Conservation (phyloP, 179 eudicot species). For the Silene coronaria region DNA sequence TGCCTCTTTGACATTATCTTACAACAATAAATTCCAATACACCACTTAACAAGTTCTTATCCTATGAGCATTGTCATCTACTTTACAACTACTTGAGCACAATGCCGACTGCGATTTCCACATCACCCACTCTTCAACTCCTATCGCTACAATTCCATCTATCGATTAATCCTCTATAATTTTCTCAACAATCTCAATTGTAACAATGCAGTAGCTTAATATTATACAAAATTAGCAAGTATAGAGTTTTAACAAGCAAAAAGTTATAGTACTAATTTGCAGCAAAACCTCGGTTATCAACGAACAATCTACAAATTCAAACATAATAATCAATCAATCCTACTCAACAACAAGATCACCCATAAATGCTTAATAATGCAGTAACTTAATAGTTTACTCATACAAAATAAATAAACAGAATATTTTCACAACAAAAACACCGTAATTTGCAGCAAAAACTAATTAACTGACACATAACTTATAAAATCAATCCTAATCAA, state of each 20-base stretch:
- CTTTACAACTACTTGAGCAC: neutral
- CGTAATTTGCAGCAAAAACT: no score
- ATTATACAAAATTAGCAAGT: neutral
- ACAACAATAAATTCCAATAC: neutral
- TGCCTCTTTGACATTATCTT: neutral
- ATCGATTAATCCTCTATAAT: neutral
- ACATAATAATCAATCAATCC: neutral
- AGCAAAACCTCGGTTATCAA: neutral
- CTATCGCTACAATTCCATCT: neutral
- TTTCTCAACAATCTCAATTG: neutral
- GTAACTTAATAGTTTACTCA: neutral
- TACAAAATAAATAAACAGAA: neutral
- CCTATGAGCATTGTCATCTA: neutral
- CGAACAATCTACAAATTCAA: neutral
- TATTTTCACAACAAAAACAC: no score
- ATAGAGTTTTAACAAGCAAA: neutral
- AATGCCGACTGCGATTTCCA: neutral
- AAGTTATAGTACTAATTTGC: neutral
- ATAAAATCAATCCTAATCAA: neutral
- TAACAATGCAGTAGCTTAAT: neutral
- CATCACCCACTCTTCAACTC: neutral
- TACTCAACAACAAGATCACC: neutral
- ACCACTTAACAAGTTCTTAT: neutral
- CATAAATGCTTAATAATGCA: neutral
- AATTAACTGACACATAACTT: neutral